Percentiles rank a stretch among this genome's conserved stretches.
These are phyloP conservation scores for Talaromyces marneffei DNA, from an alignment of 2,329 filamentous ascomycete species.

Conservation along the genomic window DNA sequence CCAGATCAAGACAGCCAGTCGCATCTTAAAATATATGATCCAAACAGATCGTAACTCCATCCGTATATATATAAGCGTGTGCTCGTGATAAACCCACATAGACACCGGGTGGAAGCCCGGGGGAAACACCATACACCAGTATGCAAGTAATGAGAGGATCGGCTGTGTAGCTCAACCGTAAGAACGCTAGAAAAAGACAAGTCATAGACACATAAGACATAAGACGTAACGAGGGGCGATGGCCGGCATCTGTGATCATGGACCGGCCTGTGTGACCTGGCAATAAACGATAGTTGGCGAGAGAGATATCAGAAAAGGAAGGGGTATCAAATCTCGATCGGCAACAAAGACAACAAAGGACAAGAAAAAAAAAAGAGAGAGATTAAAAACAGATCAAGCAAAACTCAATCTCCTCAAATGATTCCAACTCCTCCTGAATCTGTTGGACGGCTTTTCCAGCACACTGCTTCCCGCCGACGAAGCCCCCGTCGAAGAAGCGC, in stretches of 20 bases:
- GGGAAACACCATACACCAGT: constrained; percentile 7
- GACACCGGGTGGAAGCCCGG: background rate
- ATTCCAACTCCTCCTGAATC: constrained; percentile 4
- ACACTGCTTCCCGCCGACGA: background rate
- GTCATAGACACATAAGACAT: background rate
- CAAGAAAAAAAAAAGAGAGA: background rate
- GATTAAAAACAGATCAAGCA: background rate
- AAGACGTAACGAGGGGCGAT: background rate
- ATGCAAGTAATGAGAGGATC: constrained; percentile 7
- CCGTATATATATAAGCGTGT: background rate
- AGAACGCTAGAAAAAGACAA: background rate
- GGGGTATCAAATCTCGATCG: background rate
- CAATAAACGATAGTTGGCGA: background rate
- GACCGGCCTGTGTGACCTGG: background rate
- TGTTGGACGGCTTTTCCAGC: background rate
- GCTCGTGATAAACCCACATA: background rate
- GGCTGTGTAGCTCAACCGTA: background rate
- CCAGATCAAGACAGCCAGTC: background rate
- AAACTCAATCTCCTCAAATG: constrained; percentile 11
- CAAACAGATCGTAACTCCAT: background rate
- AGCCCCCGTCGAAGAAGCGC: background rate
- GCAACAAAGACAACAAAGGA: background rate
- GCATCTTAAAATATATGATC: background rate
- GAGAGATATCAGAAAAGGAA: background rate
- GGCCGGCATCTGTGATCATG: background rate